These are phyloP conservation scores for Aotearoamyces nothofagi DNA, from an alignment of 2,329 filamentous ascomycete species.

Conservation along the genomic window DNA sequence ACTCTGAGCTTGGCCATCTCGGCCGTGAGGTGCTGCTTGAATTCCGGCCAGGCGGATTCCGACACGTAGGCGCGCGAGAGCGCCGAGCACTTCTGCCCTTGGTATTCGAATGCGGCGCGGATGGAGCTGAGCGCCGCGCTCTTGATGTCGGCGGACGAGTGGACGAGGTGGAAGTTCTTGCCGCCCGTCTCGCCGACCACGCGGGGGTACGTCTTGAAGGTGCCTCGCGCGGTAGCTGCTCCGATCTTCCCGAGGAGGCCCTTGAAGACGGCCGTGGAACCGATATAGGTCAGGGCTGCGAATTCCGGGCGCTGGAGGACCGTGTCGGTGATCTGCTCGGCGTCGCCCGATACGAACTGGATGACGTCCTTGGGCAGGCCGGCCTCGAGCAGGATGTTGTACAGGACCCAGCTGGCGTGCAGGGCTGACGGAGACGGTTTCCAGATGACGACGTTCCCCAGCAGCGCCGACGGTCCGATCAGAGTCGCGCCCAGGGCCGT, in stretches of 20 bases:
- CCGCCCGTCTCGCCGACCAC: constrained; percentile 85
- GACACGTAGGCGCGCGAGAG: constrained; percentile 70
- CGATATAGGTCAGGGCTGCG: constrained; percentile 87
- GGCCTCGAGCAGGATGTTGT: constrained; percentile 81
- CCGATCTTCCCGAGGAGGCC: constrained; percentile 79
- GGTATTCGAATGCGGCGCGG: constrained; percentile 78
- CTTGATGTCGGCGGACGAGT: constrained; percentile 59
- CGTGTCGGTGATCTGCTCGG: constrained; percentile 65
- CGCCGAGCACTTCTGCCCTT: constrained; percentile 84
- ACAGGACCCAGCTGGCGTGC: constrained; percentile 80
- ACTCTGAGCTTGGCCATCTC: constrained; percentile 58
- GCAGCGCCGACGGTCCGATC: constrained; percentile 64
- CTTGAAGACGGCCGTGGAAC: constrained; percentile 83
- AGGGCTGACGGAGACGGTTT: constrained; percentile 88
- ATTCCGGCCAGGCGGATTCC: constrained; percentile 57
- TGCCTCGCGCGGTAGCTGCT: constrained; percentile 62
- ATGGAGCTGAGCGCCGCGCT: constrained; percentile 74
- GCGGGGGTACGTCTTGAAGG: constrained; percentile 72
- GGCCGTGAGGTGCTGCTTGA: constrained; percentile 49
- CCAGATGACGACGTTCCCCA: constrained; percentile 94
- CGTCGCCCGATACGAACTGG: constrained; percentile 84
- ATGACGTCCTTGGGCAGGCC: constrained; percentile 82
- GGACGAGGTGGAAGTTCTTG: constrained; percentile 85
- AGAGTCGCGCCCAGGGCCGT: constrained; percentile 88
- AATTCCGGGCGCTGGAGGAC: constrained; percentile 69